Evolutionary conservation across 1,284 basidiomycete genomes (phyloP).

Genomic region (Cutaneotrichosporon dermatis): DNA sequence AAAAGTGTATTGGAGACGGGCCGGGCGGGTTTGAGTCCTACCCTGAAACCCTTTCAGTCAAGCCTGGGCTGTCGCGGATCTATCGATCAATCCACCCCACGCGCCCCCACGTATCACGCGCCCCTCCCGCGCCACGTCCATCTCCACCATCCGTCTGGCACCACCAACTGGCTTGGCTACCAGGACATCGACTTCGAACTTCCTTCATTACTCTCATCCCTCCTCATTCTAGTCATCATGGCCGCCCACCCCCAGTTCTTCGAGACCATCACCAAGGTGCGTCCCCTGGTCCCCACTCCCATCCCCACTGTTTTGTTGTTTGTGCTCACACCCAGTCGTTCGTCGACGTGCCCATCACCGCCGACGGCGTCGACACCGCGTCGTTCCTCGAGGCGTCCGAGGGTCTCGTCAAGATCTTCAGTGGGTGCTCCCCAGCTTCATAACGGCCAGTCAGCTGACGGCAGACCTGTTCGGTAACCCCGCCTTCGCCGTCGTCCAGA

Average conservation of each 20-base stretch:
- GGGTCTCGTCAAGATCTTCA: conserved; percentile 86
- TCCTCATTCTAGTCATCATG: conserved; percentile 52
- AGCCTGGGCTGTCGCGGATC: too few relatives aligned
- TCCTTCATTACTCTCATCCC: too few relatives aligned
- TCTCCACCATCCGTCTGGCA: too few relatives aligned
- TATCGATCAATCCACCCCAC: too few relatives aligned
- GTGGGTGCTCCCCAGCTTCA: conserved; percentile 54
- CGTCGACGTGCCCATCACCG: conserved; percentile 80
- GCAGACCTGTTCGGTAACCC: conserved; percentile 82
- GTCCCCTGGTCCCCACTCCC: conserved; percentile 17
- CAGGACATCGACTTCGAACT: too few relatives aligned
- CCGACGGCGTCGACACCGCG: conserved; percentile 80
- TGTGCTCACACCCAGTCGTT: conserved; percentile 63
- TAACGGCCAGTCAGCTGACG: background rate
- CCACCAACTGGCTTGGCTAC: too few relatives aligned
- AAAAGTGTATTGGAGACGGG: too few relatives aligned
- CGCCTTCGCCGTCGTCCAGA: conserved; percentile 80
- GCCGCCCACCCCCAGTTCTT: conserved; percentile 65
- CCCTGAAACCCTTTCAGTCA: too few relatives aligned
- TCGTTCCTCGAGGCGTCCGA: conserved; percentile 85
- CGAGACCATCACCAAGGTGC: conserved; percentile 71
- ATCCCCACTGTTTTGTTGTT: background rate
- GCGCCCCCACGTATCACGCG: too few relatives aligned
- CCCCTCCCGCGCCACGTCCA: too few relatives aligned
- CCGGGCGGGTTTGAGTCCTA: too few relatives aligned